Evolutionary conservation across 495 filamentous ascomycete genomes (phyloP).

Genomic region (Astrocystis sublimbata): DNA sequence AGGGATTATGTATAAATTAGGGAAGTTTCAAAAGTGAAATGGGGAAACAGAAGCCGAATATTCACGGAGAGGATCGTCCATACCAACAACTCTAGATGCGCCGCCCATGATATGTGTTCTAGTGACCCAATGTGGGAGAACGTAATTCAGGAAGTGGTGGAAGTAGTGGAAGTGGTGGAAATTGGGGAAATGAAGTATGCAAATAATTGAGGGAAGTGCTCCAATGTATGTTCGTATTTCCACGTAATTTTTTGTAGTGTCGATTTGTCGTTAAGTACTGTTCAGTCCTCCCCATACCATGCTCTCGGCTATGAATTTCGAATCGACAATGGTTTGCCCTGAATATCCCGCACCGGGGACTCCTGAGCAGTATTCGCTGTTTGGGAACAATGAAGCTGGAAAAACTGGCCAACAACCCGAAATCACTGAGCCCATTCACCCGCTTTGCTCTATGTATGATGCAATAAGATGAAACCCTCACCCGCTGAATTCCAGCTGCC

Average conservation of each 20-base stretch:
- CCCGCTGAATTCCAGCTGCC: conserved; percentile 8
- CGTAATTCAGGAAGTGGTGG: neutral
- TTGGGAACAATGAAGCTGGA: neutral
- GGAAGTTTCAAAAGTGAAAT: neutral
- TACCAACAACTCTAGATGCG: conserved; percentile 4
- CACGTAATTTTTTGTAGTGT: neutral
- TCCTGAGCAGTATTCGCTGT: neutral
- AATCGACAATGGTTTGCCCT: neutral
- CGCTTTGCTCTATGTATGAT: conserved; percentile 13
- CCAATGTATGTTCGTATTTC: neutral
- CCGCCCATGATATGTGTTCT: conserved; percentile 8
- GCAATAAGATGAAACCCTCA: conserved; percentile 18
- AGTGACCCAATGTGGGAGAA: neutral
- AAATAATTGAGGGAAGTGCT: neutral
- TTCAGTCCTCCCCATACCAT: neutral
- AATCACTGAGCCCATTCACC: conserved; percentile 17
- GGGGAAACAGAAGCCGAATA: neutral
- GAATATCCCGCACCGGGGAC: conserved; percentile 2
- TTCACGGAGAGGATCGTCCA: neutral
- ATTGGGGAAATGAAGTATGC: neutral
- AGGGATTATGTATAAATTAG: conserved; percentile 13
- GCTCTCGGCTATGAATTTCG: neutral
- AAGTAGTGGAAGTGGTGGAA: neutral
- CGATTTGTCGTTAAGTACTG: neutral
- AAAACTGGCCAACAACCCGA: conserved; percentile 16